phyloP scores from a whole-genome alignment of 2,329 filamentous ascomycete species.

The Fusarium torulosum region DNA sequence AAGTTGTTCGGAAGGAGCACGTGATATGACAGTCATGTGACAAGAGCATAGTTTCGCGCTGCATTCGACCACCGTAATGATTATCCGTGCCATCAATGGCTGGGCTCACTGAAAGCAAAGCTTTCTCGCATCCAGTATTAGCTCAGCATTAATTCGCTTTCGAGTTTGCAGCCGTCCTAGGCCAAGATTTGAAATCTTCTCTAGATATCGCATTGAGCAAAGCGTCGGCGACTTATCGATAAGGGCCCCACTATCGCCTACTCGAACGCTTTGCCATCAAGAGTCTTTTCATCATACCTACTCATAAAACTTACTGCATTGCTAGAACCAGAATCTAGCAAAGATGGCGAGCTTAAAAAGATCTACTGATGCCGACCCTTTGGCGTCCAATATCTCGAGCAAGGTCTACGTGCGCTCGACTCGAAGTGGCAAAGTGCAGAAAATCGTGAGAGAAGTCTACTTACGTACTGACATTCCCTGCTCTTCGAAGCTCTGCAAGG shows the following conservation, averaged over 20 bases:
- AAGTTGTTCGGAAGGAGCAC: constrained; percentile 13
- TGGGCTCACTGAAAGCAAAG: too few relatives aligned
- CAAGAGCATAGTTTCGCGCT: too few relatives aligned
- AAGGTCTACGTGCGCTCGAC: constrained; percentile 97
- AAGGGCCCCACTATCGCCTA: constrained; percentile 46
- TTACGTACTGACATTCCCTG: constrained; percentile 97
- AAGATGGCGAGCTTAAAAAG: constrained; percentile 76
- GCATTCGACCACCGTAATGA: too few relatives aligned
- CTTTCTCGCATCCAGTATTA: too few relatives aligned
- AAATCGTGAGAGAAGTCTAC: constrained; percentile 97
- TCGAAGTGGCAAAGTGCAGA: constrained; percentile 96
- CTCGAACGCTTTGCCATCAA: constrained; percentile 42
- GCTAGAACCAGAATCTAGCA: constrained; percentile 13
- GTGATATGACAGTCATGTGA: constrained; percentile 18
- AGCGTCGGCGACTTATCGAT: constrained; percentile 47
- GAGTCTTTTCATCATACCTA: constrained; percentile 39
- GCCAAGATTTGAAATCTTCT: not conserved
- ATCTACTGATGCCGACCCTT: constrained; percentile 63
- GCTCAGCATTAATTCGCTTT: too few relatives aligned
- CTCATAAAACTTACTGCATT: constrained; percentile 2
- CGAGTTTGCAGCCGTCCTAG: too few relatives aligned
- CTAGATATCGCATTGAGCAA: not conserved
- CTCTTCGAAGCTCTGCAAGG: constrained; percentile 87
- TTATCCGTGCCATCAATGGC: too few relatives aligned
- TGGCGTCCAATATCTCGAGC: constrained; percentile 84